Base-by-base conservation (phyloP, 129 eudicot species). In the Kitagawia praeruptora region DNA sequence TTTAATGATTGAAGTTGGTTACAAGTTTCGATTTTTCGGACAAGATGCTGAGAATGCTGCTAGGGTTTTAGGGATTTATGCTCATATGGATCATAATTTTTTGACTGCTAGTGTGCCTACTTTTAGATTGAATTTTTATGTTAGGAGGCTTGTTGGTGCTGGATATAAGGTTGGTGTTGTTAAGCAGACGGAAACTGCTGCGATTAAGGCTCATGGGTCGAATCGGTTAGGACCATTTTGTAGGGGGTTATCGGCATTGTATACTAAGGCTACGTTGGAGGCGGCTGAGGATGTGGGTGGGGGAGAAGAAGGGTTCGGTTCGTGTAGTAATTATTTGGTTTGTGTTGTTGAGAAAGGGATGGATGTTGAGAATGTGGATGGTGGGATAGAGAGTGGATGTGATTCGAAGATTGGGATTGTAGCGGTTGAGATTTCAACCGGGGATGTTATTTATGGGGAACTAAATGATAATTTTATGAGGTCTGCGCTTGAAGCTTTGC, bases 131-230 rank as follows among this genome's bases (percentile, higher is more conserved):
- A 83, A 90, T 80, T 81, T 95, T 46, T 90, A 95, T 85, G 97
- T 90, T 8, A 92, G 99, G 85, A 92, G 99, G 88, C 87, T 95
- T 31, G 99, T 95, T 8, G 87, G 91, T 84, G 94, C 89, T 69
- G 99, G 99, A 37, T 92, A 88, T 75, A 95, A 95, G 71, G 99
- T 95, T 54, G 99, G 99, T 28, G 99, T 95, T 12, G 99, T 95
- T 75, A 95, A 95, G 56, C 99, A 95, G 67, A 92, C 97, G 0
- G 99, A 95, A 77, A 92, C 99, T 7, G 96, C 99, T 0, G 82
- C 93, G 0, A 90, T 95, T 77, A 95, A 95, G 87, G 96, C 97
- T 9, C 99, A 95, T 21, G 99, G 97, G 47, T 77, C 84, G 0
- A 95, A 95, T 77, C 85, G 77, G 58, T 37, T 85, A 54, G 99